Evolutionary conservation across 2,329 filamentous ascomycete genomes (phyloP), one percentile per base, ranked within the genome.

Genomic region (Alternaria hordeiaustralica): DNA sequence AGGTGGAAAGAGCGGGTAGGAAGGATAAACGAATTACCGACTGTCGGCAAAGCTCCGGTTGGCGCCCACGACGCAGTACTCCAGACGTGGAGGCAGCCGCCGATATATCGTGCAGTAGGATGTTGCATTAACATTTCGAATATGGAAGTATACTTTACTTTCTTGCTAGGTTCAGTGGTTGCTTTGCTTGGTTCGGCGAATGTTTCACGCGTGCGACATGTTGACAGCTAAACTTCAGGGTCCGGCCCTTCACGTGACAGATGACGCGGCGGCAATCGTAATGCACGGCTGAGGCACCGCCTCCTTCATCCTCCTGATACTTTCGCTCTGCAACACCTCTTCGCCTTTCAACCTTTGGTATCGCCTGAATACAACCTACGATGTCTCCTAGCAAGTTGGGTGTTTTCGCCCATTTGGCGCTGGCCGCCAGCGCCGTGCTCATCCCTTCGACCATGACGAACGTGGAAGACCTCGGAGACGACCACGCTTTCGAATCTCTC

Each of bases 391-490:
- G 65, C 65, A 73, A 73, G 46, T 62, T 80, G 59, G 75, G 76
- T 65, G 67, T 80, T 36, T 66, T 71, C 64, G 76, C 76, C 64
- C 71, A 69, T 65, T 65, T 80, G 70, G 78, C 77, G 72, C 75
- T 79, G 74, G 75, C 68, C 71, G 74, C 75, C 71, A 75, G 70
- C 64, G 77, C 78, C 50, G 65, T 80, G 54, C 74, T 80, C 49
- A 69, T 80, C 44, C 78, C 78, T 15, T 75, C 78, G 18, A 71
- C 67, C 28, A 68, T 79, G 33, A 67, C 30, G 23, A 53, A 65
- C 18, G 63, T 70, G 26, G 73, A 74, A 45, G 72, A 73, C 54
- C 67, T 75, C 54, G 75, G 72, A 8, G 76, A 76, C 58, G 74
- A 75, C 64, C 72, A 71, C 63, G 71, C 74, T 13, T 47, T 76